These are phyloP conservation scores for Rhododendron molle DNA, from an alignment of 148 eudicot species.

Conservation along the genomic window DNA sequence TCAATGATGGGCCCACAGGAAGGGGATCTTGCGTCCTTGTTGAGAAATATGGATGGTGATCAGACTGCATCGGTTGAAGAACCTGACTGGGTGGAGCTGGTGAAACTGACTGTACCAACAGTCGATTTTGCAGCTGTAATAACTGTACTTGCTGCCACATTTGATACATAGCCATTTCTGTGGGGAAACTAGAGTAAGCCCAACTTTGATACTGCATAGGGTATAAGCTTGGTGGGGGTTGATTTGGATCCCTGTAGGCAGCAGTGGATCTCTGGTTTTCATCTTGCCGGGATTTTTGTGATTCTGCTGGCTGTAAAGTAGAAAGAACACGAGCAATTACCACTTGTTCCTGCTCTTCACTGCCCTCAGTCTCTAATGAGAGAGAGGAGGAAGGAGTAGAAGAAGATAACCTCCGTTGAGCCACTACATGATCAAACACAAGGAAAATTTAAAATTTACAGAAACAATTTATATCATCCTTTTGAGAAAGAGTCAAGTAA, in stretches of 20 bases:
- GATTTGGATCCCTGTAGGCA: conserved; percentile 9
- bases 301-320: conserved; percentile 25
- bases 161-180: conserved; percentile 38
- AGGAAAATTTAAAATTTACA: neutral
- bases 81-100: conserved; percentile 27
- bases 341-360: conserved; percentile 56
- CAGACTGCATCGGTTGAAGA: conserved; percentile 31
- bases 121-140: conserved; percentile 37
- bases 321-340: conserved; percentile 49
- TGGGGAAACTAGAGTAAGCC: conserved; percentile 30
- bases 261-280: conserved; percentile 17
- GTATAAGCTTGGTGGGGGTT: conserved; percentile 14
- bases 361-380: conserved; percentile 14
- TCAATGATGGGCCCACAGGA: conserved; percentile 8
- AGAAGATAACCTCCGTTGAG: conserved; percentile 27
- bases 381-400: conserved; percentile 22
- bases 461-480: neutral
- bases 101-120: conserved; percentile 32
- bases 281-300: conserved; percentile 20
- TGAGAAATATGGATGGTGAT: conserved; percentile 20
- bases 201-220: conserved; percentile 22
- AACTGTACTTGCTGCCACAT: conserved; percentile 48
- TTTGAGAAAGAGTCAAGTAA: neutral
- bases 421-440: conserved; percentile 34
- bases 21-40: conserved; percentile 13